Base-by-base conservation (phyloP, 345 rosid genomes). In the Limnanthes douglasii region DNA sequence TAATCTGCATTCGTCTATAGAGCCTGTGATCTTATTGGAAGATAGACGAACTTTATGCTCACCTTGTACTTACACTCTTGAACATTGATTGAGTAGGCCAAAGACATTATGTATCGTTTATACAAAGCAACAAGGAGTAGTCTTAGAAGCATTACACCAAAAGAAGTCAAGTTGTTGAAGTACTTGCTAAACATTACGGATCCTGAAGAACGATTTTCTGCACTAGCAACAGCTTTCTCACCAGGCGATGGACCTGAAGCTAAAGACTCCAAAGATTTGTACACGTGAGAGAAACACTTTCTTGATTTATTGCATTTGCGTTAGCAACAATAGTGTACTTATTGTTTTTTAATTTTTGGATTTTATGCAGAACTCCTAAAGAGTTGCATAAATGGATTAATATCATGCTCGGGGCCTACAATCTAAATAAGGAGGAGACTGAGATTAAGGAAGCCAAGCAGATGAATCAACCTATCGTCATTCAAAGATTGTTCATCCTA, bases 131-230 rank as follows among this genome's bases (percentile, higher is more conserved):
- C 83, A 37, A 83, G 83, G 66, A 79, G 73, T 67, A 76, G 90
- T 46, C 74, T 88, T 9, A 73, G 85, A 56, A 73, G 93, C 66
- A 83, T 88, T 21, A 62, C 81, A 8, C 97, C 97, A 0, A 83
- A 88, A 65, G 97, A 88, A 53, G 57, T 88, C 57, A 88, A 69
- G 59, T 64, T 88, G 22, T 52, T 88, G 3, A 88, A 88, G 68
- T 51, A 88, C 50, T 66, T 88, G 28, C 73, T 88, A 36, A 88
- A 83, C 68, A 76, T 88, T 29, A 61, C 65, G 30, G 97, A 88
- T 54, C 97, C 97, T 3, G 95, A 88, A 60, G 95, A 83, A 66
- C 71, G 97, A 26, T 83, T 88, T 60, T 73, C 93, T 11, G 95
- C 95, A 6, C 53, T 88, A 58, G 97, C 97, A 50, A 73, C 72